Conservation (phyloP, 163 green algal genomes). For the Scenedesmus sp. region DNA sequence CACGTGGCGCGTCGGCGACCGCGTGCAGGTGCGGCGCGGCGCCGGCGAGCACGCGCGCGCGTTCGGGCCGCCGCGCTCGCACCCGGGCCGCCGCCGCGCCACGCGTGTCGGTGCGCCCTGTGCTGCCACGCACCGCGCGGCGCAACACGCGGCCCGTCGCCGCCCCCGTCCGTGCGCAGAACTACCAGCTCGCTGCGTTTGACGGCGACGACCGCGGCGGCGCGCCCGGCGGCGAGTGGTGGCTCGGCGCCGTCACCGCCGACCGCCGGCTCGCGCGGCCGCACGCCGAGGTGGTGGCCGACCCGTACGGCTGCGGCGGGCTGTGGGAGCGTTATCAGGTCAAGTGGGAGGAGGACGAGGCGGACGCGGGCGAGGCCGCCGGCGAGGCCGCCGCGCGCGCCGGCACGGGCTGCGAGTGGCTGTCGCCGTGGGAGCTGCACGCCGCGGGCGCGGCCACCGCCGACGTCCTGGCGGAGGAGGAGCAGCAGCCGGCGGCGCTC, state of each 20-base stretch:
- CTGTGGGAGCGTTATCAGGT: conserved; percentile 68
- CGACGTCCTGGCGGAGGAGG: too few relatives aligned
- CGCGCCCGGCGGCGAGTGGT: neutral
- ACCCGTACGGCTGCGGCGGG: conserved; percentile 52
- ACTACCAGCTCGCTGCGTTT: too few relatives aligned
- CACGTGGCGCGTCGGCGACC: conserved; percentile 14
- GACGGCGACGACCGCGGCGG: neutral
- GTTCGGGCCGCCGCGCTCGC: too few relatives aligned
- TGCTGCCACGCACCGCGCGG: too few relatives aligned
- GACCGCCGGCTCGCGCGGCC: conserved; percentile 6
- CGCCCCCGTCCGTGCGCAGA: neutral
- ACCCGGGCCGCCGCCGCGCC: too few relatives aligned
- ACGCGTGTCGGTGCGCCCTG: too few relatives aligned
- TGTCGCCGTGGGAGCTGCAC: conserved; percentile 43
- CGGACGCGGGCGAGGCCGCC: neutral
- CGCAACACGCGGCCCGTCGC: too few relatives aligned
- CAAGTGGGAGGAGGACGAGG: conserved; percentile 24
- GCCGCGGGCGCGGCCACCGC: conserved; percentile 6
- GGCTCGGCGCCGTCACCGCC: neutral
- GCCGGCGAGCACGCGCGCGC: neutral
- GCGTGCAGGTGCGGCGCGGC: conserved; percentile 9
- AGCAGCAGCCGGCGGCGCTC: too few relatives aligned
- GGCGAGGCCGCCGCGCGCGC: neutral
- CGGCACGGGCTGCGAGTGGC: neutral
- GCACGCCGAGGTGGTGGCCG: conserved; percentile 41